phyloP scores from a whole-genome alignment of 1,284 basidiomycete species.

The Moesziomyces globuligerus region DNA sequence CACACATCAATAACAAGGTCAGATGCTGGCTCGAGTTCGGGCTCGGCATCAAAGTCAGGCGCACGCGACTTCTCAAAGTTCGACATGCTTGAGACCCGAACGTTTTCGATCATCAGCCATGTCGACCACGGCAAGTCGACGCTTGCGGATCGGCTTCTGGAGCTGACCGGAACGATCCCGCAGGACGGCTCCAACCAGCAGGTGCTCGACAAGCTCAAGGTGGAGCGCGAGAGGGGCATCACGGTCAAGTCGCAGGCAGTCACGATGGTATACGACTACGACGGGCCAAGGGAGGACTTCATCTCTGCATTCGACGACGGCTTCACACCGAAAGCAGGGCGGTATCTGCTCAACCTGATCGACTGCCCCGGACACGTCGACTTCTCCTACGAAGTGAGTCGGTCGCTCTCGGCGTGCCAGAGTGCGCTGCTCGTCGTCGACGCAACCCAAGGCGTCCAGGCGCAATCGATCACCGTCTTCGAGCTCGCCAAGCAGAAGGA shows the following conservation, averaged over 20 bases:
- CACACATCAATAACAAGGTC: not conserved
- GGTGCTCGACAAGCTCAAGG: conserved; percentile 75
- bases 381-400: conserved; percentile 82
- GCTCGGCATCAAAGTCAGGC: not conserved
- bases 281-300: conserved; percentile 27
- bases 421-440: conserved; percentile 91
- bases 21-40: not conserved
- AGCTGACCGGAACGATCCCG: conserved; percentile 65
- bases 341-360: conserved; percentile 86
- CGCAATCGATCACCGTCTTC: conserved; percentile 95
- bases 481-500: conserved; percentile 80
- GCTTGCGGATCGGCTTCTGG: conserved; percentile 65
- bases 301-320: conserved; percentile 45
- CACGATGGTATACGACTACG: conserved; percentile 62
- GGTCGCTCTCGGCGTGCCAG: conserved; percentile 91
- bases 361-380: conserved; percentile 79
- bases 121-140: conserved; percentile 68
- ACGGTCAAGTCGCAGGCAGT: conserved; percentile 74
- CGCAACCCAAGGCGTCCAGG: conserved; percentile 96
- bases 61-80: conserved; percentile 28
- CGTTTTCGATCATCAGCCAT: conserved; percentile 66
- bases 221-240: conserved; percentile 93
- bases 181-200: conserved; percentile 59
- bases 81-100: conserved; percentile 54
- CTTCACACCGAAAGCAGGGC: conserved; percentile 29